Base-by-base conservation (phyloP, 345 rosid genomes). In the Gossypium ekmanianum region DNA sequence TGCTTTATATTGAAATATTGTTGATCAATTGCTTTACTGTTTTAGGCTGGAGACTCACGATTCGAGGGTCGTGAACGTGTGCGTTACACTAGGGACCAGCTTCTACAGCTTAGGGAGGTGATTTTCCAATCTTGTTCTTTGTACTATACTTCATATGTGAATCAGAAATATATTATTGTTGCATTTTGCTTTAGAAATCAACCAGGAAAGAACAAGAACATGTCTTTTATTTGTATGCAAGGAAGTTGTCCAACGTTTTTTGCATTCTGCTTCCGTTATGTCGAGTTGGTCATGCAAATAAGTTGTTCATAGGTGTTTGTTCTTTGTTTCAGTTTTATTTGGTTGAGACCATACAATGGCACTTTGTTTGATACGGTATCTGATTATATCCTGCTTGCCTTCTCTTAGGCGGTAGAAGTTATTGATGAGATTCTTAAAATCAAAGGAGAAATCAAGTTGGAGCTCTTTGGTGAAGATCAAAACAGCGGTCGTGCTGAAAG, bases 401-500 rank as follows among this genome's bases (percentile, higher is more conserved):
- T 68, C 61, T 69, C 43, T n/a, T 70, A 92, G 97, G 78, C 68
- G 34, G 22, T 54, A 54, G 58, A 59, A 59, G 64, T 88, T 75
- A 76, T 82, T 64, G 96, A 87, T 29, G 91, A 93, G 57, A 84
- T 95, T 68, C 70, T 90, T 77, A 93, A 84, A 76, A 80, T 87
- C 68, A 88, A 81, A 75, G 79, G 73, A 67, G 97, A 93, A 74
- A 72, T 95, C 67, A 88, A 88, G 14, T 76, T 85, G 72, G 97
- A 95, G 71, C 78, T 93, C 51, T 88, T 87, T 73, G 93, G 94
- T 12, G 92, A 91, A 83, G 97, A 90, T 68, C 91, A 87, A 77
- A 87, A 59, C 84, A 88, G 97, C 97, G 80, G 81, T 41, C 91
- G 75, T 56, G 82, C 77, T 11, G 97, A 95, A 61, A 83, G 29